Conservation (phyloP, 2,329 filamentous ascomycete species). For the Zasmidium cellare region DNA sequence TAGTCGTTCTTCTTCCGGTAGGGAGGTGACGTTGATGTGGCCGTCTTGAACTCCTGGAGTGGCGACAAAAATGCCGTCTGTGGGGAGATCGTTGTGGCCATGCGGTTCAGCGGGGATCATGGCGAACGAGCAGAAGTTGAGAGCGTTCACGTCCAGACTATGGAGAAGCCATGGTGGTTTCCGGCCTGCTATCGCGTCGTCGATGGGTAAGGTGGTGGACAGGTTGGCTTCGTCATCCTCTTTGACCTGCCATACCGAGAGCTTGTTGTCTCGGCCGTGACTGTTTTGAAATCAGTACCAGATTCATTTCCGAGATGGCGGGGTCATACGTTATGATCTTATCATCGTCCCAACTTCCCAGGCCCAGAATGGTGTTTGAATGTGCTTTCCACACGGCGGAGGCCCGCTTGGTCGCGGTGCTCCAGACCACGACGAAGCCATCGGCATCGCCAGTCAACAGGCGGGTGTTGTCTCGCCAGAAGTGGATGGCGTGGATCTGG, state of each 20-base stretch:
- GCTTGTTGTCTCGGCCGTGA: constrained; percentile 84
- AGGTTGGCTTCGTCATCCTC: constrained; percentile 62
- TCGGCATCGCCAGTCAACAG: constrained; percentile 87
- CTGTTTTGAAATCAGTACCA: constrained; percentile 47
- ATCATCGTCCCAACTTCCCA: constrained; percentile 69
- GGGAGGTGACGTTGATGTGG: constrained; percentile 75
- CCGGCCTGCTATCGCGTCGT: constrained; percentile 48
- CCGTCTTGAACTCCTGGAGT: constrained; percentile 62
- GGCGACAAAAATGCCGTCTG: constrained; percentile 62
- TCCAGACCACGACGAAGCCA: constrained; percentile 86
- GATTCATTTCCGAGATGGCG: background rate
- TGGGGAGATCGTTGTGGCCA: constrained; percentile 14
- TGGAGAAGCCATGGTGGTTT: constrained; percentile 83
- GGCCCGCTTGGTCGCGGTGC: constrained; percentile 76
- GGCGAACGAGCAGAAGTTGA: constrained; percentile 92
- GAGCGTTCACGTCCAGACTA: constrained; percentile 80
- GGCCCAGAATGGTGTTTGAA: constrained; percentile 70
- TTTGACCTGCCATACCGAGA: constrained; percentile 78
- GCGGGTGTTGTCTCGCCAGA: constrained; percentile 71
- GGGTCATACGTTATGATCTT: constrained; percentile 76
- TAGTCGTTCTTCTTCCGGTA: constrained; percentile 72
- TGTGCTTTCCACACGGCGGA: constrained; percentile 87
- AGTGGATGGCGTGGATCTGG: constrained; percentile 74
- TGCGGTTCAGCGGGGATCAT: constrained; percentile 44
- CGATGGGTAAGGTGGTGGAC: constrained; percentile 70